Evolutionary conservation across 306 rosid species (phyloP).

Genomic region (Glycyrrhiza uralensis): DNA sequence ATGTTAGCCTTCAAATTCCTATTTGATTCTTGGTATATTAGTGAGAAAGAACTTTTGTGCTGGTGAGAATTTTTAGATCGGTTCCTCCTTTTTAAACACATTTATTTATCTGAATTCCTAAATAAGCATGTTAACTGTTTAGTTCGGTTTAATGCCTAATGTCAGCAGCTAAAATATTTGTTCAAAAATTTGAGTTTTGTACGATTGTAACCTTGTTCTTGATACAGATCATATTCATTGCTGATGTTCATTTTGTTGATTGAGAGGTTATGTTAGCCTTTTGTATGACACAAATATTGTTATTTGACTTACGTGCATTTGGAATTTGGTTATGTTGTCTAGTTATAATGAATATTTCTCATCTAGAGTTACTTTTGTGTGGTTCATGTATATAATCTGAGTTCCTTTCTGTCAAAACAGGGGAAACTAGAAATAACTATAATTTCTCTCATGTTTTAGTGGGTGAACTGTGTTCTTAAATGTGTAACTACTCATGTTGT

Average conservation of each 20-base stretch:
- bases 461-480: conserved; percentile 5
- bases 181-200: neutral
- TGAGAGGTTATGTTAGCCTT: neutral
- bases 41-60: neutral
- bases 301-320: too few species aligned
- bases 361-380: neutral
- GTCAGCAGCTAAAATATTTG: neutral
- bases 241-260: neutral
- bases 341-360: neutral
- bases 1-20: neutral
- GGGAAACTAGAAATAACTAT: conserved; percentile 6
- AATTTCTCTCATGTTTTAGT: neutral
- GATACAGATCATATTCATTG: neutral
- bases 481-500: neutral
- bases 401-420: conserved; percentile 7
- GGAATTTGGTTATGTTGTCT: neutral
- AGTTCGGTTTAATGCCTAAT: neutral
- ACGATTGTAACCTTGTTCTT: neutral
- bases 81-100: neutral
- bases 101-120: neutral
- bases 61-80: neutral
- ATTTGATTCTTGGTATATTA: neutral
- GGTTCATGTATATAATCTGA: neutral
- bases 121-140: neutral
- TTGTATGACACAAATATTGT: neutral